Conservation (phyloP, 2,329 filamentous ascomycete species). For the Trichoderma cornu-damae region DNA sequence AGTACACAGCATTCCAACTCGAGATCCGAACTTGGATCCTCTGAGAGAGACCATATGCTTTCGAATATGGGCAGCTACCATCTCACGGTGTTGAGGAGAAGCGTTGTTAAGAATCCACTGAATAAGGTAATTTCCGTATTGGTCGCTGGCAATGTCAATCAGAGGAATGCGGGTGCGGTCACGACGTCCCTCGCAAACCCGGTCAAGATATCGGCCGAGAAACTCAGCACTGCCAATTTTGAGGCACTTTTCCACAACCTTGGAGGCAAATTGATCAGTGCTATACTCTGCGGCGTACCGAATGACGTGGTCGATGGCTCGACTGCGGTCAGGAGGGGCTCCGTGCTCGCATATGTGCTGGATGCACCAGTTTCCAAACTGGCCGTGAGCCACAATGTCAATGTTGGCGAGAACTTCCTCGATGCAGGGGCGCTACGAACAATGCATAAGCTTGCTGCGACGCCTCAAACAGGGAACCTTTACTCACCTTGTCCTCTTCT, state of each 20-base stretch:
- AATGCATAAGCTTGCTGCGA: slow-evolving; percentile 19
- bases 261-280: slow-evolving; percentile 98
- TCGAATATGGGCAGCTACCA: slow-evolving; percentile 88
- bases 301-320: slow-evolving; percentile 92
- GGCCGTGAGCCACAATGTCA: slow-evolving; percentile 91
- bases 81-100: slow-evolving; percentile 79
- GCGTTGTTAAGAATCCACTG: slow-evolving; percentile 95
- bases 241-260: slow-evolving; percentile 97
- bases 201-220: slow-evolving; percentile 83
- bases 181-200: slow-evolving; percentile 83
- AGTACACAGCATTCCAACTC: slow-evolving; percentile 97
- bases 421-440: slow-evolving; percentile 80
- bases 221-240: slow-evolving; percentile 94
- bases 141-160: slow-evolving; percentile 97
- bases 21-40: slow-evolving; percentile 96
- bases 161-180: slow-evolving; percentile 93
- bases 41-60: slow-evolving; percentile 99
- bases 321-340: slow-evolving; percentile 80
- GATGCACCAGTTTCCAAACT: slow-evolving; percentile 99
- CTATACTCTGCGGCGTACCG: slow-evolving; percentile 92
- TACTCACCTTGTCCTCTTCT: slow-evolving; percentile 90
- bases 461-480: not conserved
- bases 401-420: slow-evolving; percentile 94
- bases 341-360: slow-evolving; percentile 99
- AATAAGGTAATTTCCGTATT: slow-evolving; percentile 97